Base-by-base conservation (phyloP, 108 stramenopile genomes). In the Skeletonema marinoi region DNA sequence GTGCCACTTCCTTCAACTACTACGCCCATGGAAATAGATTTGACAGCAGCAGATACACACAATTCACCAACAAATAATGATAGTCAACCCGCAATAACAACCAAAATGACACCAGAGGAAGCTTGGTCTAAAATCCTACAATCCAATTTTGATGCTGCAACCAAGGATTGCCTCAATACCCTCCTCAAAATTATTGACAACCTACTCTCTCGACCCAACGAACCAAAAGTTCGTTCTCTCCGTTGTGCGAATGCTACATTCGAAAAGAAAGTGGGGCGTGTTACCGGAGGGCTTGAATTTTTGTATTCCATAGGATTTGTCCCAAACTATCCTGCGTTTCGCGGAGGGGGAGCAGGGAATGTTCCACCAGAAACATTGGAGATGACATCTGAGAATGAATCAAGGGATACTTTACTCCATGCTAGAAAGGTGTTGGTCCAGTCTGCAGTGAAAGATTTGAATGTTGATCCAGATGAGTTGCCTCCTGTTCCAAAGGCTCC, bases 141-240 rank as follows among this genome's bases (percentile, higher is more conserved):
- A 31, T 82, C 78, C 2, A 91, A 89, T 65, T 93, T 93, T 69
- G 92, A 93, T 65, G 77, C 75, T 19, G 80, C 87, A 19, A 78
- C 79, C 69, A 79, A 80, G 66, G 80, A 67, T 19, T 93, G 92
- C 74, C 61, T 92, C 6, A 10, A 65, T 12, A 92, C 90, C 3
- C 74, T 92, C 10, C 70, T 95, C 10, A 95, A 91, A 71, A 70
- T 95, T 6, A 60, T 95, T 54, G 89, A 95, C 77, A 93, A 92
- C 56, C 16, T 95, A 16, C 63, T 93, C 17, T 80, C 89, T n/a
- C 88, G 88, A 8, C 66, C 67, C 3, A 62, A 72, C 41, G 89
- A 92, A 30, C 69, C 84, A 32, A 95, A 92, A 80, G 89, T 93
- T 10, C 88, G 94, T 30, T 85, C 82, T 38, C 80, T 95, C 42